Evolutionary conservation across 495 filamentous ascomycete species (phyloP).

Genomic region (Trichoderma erinaceum): DNA sequence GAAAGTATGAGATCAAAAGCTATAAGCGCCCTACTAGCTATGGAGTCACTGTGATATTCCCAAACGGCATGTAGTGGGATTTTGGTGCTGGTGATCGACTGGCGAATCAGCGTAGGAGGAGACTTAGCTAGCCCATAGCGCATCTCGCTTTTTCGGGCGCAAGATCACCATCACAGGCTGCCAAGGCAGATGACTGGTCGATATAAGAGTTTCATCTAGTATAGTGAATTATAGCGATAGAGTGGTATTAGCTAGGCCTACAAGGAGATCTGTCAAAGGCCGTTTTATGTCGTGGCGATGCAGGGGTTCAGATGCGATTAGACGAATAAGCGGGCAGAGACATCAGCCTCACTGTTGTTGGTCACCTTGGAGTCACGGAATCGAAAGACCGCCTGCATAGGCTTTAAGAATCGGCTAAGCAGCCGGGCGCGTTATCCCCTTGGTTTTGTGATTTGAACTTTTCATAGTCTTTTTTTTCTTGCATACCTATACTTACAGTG

Average conservation of each 20-base stretch:
- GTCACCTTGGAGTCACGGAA: too few species aligned
- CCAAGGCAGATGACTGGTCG: neutral
- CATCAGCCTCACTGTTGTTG: too few species aligned
- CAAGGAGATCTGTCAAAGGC: neutral
- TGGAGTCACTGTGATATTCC: slow-evolving; percentile 1
- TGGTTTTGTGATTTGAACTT: too few species aligned
- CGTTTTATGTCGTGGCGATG: neutral
- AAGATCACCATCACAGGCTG: neutral
- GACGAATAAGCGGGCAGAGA: too few species aligned
- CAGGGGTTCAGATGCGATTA: neutral
- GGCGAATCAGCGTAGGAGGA: neutral
- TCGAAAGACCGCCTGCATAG: too few species aligned
- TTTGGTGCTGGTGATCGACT: neutral
- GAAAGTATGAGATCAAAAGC: neutral
- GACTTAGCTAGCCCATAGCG: neutral
- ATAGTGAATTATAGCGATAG: neutral
- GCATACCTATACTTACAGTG: too few species aligned
- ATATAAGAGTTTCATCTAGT: neutral
- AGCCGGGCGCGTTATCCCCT: too few species aligned
- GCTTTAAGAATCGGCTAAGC: too few species aligned
- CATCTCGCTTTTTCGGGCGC: neutral
- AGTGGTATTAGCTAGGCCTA: neutral
- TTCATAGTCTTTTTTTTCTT: too few species aligned
- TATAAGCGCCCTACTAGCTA: neutral
- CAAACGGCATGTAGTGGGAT: neutral